A percentile compares a stretch with the other conserved stretches of the same genome.
Conservation (phyloP, 306 rosid species). For the Quercus berberidifolia region DNA sequence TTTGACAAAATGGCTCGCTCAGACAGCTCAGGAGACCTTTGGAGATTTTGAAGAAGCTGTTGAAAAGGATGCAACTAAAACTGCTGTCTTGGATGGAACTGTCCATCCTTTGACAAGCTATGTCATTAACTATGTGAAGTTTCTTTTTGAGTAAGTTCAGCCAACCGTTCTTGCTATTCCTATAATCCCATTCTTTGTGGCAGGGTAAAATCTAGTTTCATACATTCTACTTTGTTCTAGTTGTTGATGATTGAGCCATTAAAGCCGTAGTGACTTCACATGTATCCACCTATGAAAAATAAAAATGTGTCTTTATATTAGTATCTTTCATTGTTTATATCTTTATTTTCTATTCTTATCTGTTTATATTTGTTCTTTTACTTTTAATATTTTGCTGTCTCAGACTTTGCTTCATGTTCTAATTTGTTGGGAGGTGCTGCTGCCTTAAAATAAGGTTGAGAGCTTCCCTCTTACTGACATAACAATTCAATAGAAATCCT, state of each 20-base stretch:
- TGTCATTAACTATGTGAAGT: constrained; percentile 10
- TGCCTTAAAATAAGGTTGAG: too few relatives aligned
- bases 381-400: too few relatives aligned
- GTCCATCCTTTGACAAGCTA: constrained; percentile 97
- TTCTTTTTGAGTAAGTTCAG: too few relatives aligned
- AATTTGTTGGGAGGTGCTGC: too few relatives aligned
- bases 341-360: too few relatives aligned
- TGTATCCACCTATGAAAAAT: too few relatives aligned
- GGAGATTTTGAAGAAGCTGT: constrained; percentile 98
- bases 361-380: too few relatives aligned
- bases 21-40: constrained; percentile 81
- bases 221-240: constrained; percentile 5
- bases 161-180: neutral
- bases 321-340: too few relatives aligned
- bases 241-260: neutral
- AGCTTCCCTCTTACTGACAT: too few relatives aligned
- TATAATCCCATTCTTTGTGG: neutral
- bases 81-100: constrained; percentile 91
- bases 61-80: constrained; percentile 92
- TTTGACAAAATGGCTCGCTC: constrained; percentile 83
- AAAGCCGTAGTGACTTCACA: neutral
- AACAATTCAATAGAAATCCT: too few relatives aligned
- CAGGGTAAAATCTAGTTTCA: constrained; percentile 11
- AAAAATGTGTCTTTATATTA: neutral
- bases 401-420: too few relatives aligned